Evolutionary conservation across 352 stramenopile species (phyloP), one percentile per base, ranked within the genome.

Genomic region (Phytophthora citrophthora): DNA sequence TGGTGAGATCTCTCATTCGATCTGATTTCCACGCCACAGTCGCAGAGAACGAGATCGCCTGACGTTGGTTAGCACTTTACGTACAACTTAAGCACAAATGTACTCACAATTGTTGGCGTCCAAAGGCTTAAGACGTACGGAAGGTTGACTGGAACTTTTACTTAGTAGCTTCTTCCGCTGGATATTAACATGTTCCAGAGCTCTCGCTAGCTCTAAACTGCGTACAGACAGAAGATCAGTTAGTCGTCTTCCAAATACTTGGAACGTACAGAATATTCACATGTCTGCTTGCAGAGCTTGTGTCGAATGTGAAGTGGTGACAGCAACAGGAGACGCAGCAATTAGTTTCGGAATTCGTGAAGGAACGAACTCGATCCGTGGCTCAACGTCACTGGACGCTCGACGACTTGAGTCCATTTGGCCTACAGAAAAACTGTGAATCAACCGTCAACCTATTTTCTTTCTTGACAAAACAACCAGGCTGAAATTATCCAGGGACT

Each of bases 1-100:
- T 94, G 29, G 29, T 34, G 83, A 3, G 49, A 46, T 29, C 63
- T 71, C 26, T 82, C 57, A n/a, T 72, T 54, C 23, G 54, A 24
- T 4, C 53, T 45, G 4, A 94, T 64, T 50, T 92, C 85, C 18
- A 89, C 72, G 4, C 74, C 79, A 29, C 85, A 94, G 34, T 67
- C 65, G 31, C 81, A 89, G 0, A 87, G 56, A 41, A 68, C 44
- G 3, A 85, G 24, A 24, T 85, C 77, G 10, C 15, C 53, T 55
- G 47, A 38, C 20, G 39, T 62, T 38, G 45, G 15, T n/a, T 64
- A 26, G n/a, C 20, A 23, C 10, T 41, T 18, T 13, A 34, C 29
- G 29, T 46, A 24, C 47, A 23, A 1, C 44, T 39, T 56, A 10
- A 10, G 29, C 29, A 13, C 38, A 20, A 16, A 2, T 13, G 36